phyloP scores from a whole-genome alignment of 345 rosid species.

The Leavenworthia alabamica region DNA sequence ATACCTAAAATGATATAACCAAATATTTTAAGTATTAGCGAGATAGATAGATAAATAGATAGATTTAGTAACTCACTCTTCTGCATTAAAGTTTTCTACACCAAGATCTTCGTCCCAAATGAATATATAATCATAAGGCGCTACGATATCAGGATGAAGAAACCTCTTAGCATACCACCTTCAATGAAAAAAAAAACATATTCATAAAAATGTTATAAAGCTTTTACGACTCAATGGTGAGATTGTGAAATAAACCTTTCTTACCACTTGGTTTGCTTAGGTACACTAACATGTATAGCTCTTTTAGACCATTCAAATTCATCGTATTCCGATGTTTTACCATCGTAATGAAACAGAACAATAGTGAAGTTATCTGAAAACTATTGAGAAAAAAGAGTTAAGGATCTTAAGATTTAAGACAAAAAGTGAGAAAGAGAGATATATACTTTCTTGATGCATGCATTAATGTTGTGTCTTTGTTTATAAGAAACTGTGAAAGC shows the following conservation, averaged over 20 bases:
- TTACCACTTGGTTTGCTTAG: constrained; percentile 90
- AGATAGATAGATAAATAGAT: not conserved
- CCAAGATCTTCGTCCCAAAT: constrained; percentile 99
- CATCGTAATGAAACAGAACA: constrained; percentile 93
- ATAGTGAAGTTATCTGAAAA: constrained; percentile 83
- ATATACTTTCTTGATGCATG: constrained; percentile 75
- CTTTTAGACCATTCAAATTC: constrained; percentile 93
- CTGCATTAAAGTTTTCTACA: constrained; percentile 84
- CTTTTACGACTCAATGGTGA: not conserved
- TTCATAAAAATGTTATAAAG: not conserved
- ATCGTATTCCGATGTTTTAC: constrained; percentile 74
- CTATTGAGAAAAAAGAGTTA: constrained; percentile 36
- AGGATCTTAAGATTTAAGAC: too few relatives aligned
- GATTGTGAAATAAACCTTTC: not conserved
- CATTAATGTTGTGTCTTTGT: constrained; percentile 70
- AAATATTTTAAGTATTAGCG: not conserved
- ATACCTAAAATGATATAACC: constrained; percentile 43
- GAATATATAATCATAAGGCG: constrained; percentile 86
- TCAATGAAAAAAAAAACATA: not conserved
- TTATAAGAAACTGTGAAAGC: constrained; percentile 80
- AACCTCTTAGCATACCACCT: constrained; percentile 99
- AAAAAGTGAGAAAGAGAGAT: not conserved
- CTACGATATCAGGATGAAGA: constrained; percentile 93
- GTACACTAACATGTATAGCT: constrained; percentile 80
- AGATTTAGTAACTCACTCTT: too few relatives aligned